These are phyloP conservation scores for Corynascus novoguineensis DNA, from an alignment of 495 filamentous ascomycete species.

Conservation along the genomic window DNA sequence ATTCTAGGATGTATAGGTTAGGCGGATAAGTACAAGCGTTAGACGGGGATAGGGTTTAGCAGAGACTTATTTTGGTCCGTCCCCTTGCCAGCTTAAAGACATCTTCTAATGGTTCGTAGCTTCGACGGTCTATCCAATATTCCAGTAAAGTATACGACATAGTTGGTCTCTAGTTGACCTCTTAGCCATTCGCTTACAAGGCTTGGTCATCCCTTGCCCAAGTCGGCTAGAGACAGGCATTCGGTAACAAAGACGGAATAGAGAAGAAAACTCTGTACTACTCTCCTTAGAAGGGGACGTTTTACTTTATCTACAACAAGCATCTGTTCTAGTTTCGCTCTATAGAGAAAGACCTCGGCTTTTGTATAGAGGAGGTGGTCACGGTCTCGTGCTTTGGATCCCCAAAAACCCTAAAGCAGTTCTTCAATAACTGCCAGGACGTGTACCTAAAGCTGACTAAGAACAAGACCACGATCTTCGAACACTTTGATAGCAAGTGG, in stretches of 20 bases:
- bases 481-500: conserved; percentile 3
- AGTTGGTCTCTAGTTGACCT: too few relatives aligned
- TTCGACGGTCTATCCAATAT: too few relatives aligned
- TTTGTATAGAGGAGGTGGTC: conserved; percentile 9
- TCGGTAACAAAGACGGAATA: conserved; percentile 3
- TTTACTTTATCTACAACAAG: conserved; percentile 28
- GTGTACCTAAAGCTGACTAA: conserved; percentile 4
- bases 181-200: too few relatives aligned
- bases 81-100: too few relatives aligned
- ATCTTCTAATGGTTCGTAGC: too few relatives aligned
- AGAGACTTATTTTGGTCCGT: too few relatives aligned
- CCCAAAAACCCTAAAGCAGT: not conserved
- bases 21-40: too few relatives aligned
- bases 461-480: conserved; percentile 10
- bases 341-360: conserved; percentile 15
- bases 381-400: conserved; percentile 11
- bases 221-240: too few relatives aligned
- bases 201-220: too few relatives aligned
- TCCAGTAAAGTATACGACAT: too few relatives aligned
- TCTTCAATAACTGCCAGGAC: conserved; percentile 1
- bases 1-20: too few relatives aligned
- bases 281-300: conserved; percentile 29
- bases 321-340: conserved; percentile 26
- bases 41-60: too few relatives aligned
- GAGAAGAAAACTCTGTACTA: conserved; percentile 31